Evolutionary conservation across 352 stramenopile species (phyloP).

Genomic region (Phytophthora pseudosyringae): DNA sequence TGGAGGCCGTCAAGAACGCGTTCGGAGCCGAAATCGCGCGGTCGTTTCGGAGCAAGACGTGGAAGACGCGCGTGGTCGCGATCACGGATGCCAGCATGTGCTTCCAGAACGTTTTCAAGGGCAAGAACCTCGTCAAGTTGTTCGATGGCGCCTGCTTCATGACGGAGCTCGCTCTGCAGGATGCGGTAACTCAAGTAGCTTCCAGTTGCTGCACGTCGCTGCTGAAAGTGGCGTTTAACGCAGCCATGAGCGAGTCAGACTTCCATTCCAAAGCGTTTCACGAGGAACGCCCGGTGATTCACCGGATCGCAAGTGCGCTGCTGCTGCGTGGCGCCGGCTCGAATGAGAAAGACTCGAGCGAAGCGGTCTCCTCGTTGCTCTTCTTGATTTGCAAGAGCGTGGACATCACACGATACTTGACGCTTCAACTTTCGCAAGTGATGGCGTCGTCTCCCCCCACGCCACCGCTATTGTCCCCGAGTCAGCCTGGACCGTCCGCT

Average conservation of each 20-base stretch:
- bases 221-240: constrained; percentile 65
- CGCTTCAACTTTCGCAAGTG: constrained; percentile 54
- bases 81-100: constrained; percentile 59
- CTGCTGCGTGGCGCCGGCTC: constrained; percentile 60
- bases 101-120: constrained; percentile 53
- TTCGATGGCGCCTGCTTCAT: constrained; percentile 75
- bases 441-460: constrained; percentile 38
- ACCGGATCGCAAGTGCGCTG: constrained; percentile 52
- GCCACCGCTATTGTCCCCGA: not conserved
- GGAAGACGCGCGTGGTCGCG: constrained; percentile 61
- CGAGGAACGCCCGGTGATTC: constrained; percentile 49
- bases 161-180: constrained; percentile 58
- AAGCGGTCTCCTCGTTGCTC: constrained; percentile 73
- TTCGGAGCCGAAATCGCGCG: constrained; percentile 66
- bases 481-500: not conserved
- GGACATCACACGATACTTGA: constrained; percentile 70
- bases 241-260: constrained; percentile 57
- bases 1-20: constrained; percentile 40
- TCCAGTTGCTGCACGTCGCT: constrained; percentile 65
- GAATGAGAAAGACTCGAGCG: constrained; percentile 83
- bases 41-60: constrained; percentile 59
- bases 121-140: constrained; percentile 51
- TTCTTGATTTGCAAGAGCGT: constrained; percentile 86
- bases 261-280: constrained; percentile 76
- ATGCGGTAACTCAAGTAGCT: constrained; percentile 73